A percentile compares a stretch with the other conserved stretches of the same genome.
phyloP scores from a whole-genome alignment of 768 basidiomycete genomes.

The Tulasnella sp. region DNA sequence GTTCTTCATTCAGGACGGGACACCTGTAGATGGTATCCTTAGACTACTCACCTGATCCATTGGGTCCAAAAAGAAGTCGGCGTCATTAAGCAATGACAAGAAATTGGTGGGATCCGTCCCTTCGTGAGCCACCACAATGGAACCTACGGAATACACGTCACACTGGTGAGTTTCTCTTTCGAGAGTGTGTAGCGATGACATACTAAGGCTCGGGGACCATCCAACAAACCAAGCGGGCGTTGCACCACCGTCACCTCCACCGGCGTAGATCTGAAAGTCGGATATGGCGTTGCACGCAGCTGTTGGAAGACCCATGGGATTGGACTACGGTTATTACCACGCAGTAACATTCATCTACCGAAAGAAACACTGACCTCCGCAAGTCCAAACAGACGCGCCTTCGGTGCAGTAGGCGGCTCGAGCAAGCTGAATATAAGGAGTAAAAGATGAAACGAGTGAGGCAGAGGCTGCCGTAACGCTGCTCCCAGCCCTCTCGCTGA shows the following conservation, averaged over 20 bases:
- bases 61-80: neutral
- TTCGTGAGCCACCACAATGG: conserved; percentile 32
- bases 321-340: neutral
- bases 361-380: conserved; percentile 30
- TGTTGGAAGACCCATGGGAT: neutral
- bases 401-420: conserved; percentile 32
- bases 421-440: conserved; percentile 26
- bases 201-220: conserved; percentile 28
- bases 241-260: conserved; percentile 32
- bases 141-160: neutral
- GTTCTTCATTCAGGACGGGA: neutral
- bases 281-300: conserved; percentile 30
- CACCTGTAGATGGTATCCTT: too few species aligned
- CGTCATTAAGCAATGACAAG: conserved; percentile 18
- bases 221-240: conserved; percentile 34
- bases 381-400: conserved; percentile 11
- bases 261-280: conserved; percentile 29
- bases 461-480: conserved; percentile 23
- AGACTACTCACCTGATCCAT: conserved; percentile 11
- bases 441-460: conserved; percentile 6
- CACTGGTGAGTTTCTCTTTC: neutral
- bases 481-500: conserved; percentile 12
- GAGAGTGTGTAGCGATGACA: neutral
- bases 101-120: conserved; percentile 35
- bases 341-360: too few species aligned